Evolutionary conservation across 2,329 filamentous ascomycete species (phyloP), one percentile per base, ranked within the genome.

Genomic region (Botrytis elliptica): DNA sequence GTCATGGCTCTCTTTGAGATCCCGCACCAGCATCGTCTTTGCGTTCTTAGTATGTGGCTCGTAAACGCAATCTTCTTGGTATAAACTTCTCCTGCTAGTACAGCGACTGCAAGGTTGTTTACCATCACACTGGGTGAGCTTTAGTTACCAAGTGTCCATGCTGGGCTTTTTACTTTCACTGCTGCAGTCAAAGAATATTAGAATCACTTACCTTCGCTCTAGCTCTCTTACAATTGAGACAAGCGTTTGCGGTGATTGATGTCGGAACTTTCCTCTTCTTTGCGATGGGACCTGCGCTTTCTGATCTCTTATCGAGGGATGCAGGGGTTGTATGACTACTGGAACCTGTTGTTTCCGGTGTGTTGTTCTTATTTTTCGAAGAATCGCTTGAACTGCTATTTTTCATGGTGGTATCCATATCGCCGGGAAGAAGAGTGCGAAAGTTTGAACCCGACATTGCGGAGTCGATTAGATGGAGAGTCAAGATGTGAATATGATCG

Each of bases 41-140:
- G 79, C 80, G 75, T 80, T 79, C 73, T 82, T 82, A 75, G 80
- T 77, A 75, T 82, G 81, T 36, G 80, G 76, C 66, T 81, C 80
- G 76, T 82, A 82, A 33, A 77, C 59, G 68, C 81, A 82, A 14
- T 78, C 75, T 33, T 59, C 49, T 10, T 29, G 25, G n/a, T 65
- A 74, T 42, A 79, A 77, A 59, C 72, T 64, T 40, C 78, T 79
- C n/a, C 74, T 74, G 52, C 52, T 29, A 25, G 75, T 74, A 76
- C 81, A 82, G 71, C 80, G 78, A 64, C 77, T 76, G 73, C 81
- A 82, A 44, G 80, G 80, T 69, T 78, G 77, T 70, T 80, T 77
- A 22, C 81, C 81, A 77, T 82, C 81, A 74, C 81, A 82, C 81
- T 82, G 71, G 20, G 10, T 46, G 38, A 9, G 60, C 16, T 44